These are phyloP conservation scores for Saccharomyces mikatae DNA, from an alignment of 805 yeast genomes.

Conservation along the genomic window DNA sequence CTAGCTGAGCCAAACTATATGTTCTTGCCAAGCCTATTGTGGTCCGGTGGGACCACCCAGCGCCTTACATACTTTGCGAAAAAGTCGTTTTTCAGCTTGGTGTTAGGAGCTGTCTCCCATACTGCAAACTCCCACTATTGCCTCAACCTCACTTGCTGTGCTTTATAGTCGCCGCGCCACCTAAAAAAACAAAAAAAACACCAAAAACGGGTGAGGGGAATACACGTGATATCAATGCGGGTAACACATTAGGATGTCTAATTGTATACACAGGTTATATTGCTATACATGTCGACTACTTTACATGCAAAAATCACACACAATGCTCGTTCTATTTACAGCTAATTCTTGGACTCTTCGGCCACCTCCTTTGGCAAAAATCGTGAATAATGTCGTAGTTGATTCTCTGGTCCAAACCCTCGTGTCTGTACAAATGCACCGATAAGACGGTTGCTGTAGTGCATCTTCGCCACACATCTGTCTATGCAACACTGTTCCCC, in stretches of 20 bases:
- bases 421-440: constrained; percentile 44
- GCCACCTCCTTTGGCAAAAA: constrained; percentile 4
- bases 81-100: neutral
- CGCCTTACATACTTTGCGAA: constrained; percentile 1
- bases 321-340: neutral
- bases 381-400: constrained; percentile 31
- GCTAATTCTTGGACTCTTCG: neutral
- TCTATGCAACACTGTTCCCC: constrained; percentile 81
- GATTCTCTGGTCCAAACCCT: constrained; percentile 39
- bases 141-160: neutral
- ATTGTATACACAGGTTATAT: neutral
- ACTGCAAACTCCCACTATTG: neutral
- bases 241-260: neutral
- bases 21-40: neutral
- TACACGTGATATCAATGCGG: neutral
- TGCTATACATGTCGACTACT: neutral
- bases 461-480: constrained; percentile 78
- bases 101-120: neutral
- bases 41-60: neutral
- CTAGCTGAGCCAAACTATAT: neutral
- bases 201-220: constrained; percentile 1
- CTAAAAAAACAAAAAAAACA: constrained; percentile 1
- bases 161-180: neutral
- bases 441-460: constrained; percentile 56
- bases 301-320: neutral